Percentiles rank a stretch among this genome's conserved stretches.
These are phyloP conservation scores for Monosporascus sp. DNA, from an alignment of 2,329 filamentous ascomycete genomes.

Conservation along the genomic window DNA sequence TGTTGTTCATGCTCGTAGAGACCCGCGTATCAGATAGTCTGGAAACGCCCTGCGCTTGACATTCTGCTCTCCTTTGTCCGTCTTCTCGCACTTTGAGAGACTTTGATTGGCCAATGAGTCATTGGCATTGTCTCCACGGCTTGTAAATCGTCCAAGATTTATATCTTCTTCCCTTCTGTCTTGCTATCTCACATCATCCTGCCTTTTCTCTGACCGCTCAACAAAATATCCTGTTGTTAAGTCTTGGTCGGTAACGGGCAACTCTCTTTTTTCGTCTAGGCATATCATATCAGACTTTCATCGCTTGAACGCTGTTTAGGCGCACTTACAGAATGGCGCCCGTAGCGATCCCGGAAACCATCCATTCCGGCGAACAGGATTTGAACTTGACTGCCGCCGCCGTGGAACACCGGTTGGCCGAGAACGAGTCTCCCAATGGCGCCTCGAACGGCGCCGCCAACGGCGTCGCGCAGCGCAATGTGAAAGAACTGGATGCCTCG, in stretches of 20 bases:
- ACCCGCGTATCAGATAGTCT: background rate
- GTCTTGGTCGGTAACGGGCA: background rate
- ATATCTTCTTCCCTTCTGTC: slow-evolving; percentile 1
- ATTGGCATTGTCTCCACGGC: slow-evolving; percentile 2
- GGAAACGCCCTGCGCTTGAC: background rate
- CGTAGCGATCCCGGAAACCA: slow-evolving; percentile 36
- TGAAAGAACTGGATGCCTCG: slow-evolving; percentile 57
- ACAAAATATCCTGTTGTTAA: background rate
- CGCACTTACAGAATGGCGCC: slow-evolving; percentile 38
- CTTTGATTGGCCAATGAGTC: slow-evolving; percentile 12
- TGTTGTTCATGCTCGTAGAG: background rate
- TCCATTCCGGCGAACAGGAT: slow-evolving; percentile 37
- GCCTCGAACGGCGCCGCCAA: slow-evolving; percentile 20
- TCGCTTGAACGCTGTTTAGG: background rate
- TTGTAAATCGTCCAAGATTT: background rate
- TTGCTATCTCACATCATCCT: background rate
- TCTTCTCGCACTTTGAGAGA: background rate
- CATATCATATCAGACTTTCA: background rate
- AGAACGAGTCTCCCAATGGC: slow-evolving; percentile 24
- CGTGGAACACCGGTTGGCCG: slow-evolving; percentile 44
- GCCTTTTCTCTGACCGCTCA: background rate
- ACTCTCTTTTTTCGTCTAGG: background rate
- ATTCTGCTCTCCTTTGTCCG: background rate
- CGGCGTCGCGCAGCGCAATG: slow-evolving; percentile 38
- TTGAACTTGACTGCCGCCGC: slow-evolving; percentile 48